A percentile compares a stretch with the other conserved stretches of the same genome.
phyloP scores from a whole-genome alignment of 495 filamentous ascomycete species.

The Wilcoxina mikolae region DNA sequence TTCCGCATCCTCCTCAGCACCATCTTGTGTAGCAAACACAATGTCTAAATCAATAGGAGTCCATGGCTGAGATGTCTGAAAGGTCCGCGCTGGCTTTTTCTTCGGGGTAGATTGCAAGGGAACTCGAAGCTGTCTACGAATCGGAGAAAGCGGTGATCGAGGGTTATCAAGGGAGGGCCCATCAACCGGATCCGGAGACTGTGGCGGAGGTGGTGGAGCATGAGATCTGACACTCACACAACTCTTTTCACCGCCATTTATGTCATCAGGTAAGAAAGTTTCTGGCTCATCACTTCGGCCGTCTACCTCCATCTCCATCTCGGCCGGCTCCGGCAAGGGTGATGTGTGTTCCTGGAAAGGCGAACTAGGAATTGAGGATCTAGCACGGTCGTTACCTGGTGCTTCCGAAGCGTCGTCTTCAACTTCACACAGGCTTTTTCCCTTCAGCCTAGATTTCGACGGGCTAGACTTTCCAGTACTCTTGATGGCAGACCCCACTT shows the following conservation, averaged over 20 bases:
- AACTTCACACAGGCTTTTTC: too few relatives aligned
- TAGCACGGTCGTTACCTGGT: not conserved
- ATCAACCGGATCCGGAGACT: not conserved
- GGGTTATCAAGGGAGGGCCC: not conserved
- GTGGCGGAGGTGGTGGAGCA: too few relatives aligned
- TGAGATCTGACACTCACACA: too few relatives aligned
- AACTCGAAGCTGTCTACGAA: slow-evolving; percentile 16
- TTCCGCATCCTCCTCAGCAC: slow-evolving; percentile 44
- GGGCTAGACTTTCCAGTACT: too few relatives aligned
- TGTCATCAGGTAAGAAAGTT: not conserved
- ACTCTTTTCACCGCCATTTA: too few relatives aligned
- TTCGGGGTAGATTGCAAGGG: slow-evolving; percentile 14
- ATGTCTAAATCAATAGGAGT: slow-evolving; percentile 54
- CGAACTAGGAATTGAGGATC: not conserved
- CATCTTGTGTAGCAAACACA: slow-evolving; percentile 35
- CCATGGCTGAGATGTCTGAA: slow-evolving; percentile 56
- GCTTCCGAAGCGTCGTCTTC: not conserved
- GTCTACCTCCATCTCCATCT: not conserved
- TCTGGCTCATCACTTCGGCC: not conserved
- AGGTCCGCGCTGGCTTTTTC: slow-evolving; percentile 10
- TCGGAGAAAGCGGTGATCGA: slow-evolving; percentile 15
- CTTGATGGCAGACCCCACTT: too few relatives aligned
- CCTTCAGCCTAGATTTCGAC: too few relatives aligned
- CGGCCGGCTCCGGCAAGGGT: not conserved
- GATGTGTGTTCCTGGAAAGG: not conserved